Evolutionary conservation across 2,329 filamentous ascomycete species (phyloP).

Genomic region (Neophaeococcomyces mojaviensis): DNA sequence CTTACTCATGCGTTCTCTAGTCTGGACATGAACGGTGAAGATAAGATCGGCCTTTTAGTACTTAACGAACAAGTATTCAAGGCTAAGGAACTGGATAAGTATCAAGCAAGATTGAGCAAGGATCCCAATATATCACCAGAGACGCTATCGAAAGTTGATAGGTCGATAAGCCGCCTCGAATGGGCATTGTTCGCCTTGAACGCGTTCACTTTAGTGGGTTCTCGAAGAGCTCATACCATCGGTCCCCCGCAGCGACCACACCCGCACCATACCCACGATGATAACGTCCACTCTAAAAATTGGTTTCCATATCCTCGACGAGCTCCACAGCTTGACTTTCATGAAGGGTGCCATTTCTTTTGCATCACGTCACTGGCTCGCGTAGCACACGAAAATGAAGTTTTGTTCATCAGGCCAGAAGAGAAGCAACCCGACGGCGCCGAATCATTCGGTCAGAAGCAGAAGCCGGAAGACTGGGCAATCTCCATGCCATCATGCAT

Average conservation of each 20-base stretch:
- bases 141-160: conserved; percentile 6
- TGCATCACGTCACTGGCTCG: conserved; percentile 18
- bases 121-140: conserved; percentile 4
- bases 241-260: conserved; percentile 11
- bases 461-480: conserved; percentile 24
- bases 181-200: conserved; percentile 14
- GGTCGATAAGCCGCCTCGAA: conserved; percentile 7
- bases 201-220: conserved; percentile 11
- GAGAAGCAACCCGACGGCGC: conserved; percentile 12
- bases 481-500: conserved; percentile 24
- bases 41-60: conserved; percentile 17
- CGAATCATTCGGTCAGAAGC: conserved; percentile 16
- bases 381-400: conserved; percentile 11
- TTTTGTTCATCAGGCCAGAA: conserved; percentile 11
- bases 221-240: conserved; percentile 20
- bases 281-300: conserved; percentile 14
- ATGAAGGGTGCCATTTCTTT: conserved; percentile 23
- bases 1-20: conserved; percentile 16
- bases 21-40: conserved; percentile 27
- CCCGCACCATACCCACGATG: conserved; percentile 15
- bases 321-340: conserved; percentile 20
- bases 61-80: conserved; percentile 13
- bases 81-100: conserved; percentile 25
- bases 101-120: conserved; percentile 19
- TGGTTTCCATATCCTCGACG: conserved; percentile 25